Conservation (phyloP, 768 basidiomycete genomes). For the Boletus sp. region DNA sequence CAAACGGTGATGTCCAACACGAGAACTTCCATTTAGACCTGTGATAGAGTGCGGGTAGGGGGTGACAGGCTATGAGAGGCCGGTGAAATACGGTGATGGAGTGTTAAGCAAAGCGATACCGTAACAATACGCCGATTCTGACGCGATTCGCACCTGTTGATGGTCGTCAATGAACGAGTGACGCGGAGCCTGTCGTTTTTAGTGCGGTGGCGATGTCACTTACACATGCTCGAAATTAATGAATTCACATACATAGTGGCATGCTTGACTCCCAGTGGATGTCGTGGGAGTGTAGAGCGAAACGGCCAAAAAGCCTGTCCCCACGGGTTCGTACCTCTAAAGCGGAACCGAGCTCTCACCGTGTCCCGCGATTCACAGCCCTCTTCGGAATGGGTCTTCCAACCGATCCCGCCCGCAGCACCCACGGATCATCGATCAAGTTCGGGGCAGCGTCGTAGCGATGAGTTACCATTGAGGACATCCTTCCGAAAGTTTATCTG, state of each 20-base stretch:
- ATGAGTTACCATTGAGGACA: neutral
- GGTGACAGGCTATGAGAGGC: no score
- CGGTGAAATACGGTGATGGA: neutral
- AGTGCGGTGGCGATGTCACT: neutral
- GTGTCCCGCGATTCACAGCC: neutral
- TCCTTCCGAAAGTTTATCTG: neutral
- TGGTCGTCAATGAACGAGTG: neutral
- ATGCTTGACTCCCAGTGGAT: neutral
- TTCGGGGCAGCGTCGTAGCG: neutral
- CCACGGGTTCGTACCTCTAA: neutral
- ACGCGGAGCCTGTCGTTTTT: neutral
- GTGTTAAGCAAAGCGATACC: neutral
- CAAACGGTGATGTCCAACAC: neutral
- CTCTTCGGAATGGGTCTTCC: neutral
- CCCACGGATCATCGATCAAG: neutral
- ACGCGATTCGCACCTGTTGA: conserved; percentile 3
- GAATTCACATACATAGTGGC: neutral
- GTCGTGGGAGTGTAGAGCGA: neutral
- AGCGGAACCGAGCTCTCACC: conserved; percentile 1
- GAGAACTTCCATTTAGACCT: neutral
- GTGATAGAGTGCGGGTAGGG: neutral
- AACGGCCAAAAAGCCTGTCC: neutral
- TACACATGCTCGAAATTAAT: neutral
- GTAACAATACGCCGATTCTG: neutral
- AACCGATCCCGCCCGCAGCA: neutral